These are phyloP conservation scores for Exophiala sideris DNA, from an alignment of 2,329 filamentous ascomycete genomes.

Conservation along the genomic window DNA sequence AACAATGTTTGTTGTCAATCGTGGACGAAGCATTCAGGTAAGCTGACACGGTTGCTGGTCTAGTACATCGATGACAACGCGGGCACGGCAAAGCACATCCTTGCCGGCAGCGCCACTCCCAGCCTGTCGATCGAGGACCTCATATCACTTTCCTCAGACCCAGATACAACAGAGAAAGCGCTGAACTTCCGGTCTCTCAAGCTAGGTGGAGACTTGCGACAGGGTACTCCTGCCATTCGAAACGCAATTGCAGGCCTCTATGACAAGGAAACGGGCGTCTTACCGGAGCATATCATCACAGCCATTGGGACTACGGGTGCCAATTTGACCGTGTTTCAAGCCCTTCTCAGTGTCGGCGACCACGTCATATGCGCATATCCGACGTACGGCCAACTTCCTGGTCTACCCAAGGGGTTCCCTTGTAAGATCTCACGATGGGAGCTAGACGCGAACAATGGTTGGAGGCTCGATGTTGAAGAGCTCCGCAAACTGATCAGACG, in stretches of 20 bases:
- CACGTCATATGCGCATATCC: conserved; percentile 85
- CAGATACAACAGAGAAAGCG: conserved; percentile 29
- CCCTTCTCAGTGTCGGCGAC: conserved; percentile 66
- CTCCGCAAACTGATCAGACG: conserved; percentile 58
- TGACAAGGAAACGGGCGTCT: conserved; percentile 9
- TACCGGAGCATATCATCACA: conserved; percentile 67
- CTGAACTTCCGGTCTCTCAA: conserved; percentile 20
- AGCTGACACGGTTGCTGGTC: background rate
- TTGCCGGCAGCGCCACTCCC: conserved; percentile 24
- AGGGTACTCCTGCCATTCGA: conserved; percentile 30
- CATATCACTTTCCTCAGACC: conserved; percentile 49
- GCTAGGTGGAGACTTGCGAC: conserved; percentile 29
- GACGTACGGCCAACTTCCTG: conserved; percentile 81
- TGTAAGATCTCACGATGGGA: conserved; percentile 76
- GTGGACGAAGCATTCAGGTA: background rate
- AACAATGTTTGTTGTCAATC: background rate
- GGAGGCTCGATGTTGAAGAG: conserved; percentile 63
- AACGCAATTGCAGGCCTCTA: conserved; percentile 32
- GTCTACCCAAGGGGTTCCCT: conserved; percentile 68
- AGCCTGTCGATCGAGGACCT: conserved; percentile 71
- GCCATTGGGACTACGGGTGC: conserved; percentile 78
- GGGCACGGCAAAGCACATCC: conserved; percentile 10
- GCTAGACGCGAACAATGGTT: conserved; percentile 61
- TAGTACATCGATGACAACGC: conserved; percentile 20
- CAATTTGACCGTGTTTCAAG: conserved; percentile 73